Evolutionary conservation across 2,329 filamentous ascomycete genomes (phyloP), one percentile per base, ranked within the genome.

Genomic region (Fusarium torreyae): DNA sequence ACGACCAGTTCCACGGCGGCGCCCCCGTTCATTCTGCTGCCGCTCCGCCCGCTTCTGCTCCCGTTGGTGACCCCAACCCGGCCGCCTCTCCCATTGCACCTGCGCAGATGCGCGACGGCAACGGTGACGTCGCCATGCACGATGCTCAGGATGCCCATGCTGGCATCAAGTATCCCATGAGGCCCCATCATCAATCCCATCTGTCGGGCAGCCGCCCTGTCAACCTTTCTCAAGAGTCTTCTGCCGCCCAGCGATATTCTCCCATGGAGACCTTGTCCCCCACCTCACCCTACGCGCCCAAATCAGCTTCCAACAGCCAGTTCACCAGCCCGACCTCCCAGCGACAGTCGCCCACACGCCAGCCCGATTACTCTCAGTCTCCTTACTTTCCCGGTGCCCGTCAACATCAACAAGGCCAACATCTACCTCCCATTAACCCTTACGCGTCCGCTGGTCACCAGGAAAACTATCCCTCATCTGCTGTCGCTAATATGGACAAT

Each of bases 241-340:
- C 93, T 51, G 93, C 94, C 59, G 93, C 94, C 63, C 93, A 97
- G 79, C 90, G 94, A 77, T 98, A 98, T 82, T 98, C 95, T 46
- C 96, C 95, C 69, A 98, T 98, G 94, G 95, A 97, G 79, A 88
- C 89, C 17, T 84, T 97, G 65, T 94, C 94, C 64, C 93, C 94
- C 40, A 89, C 91, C 34, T 91, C 92, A 57, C 90, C 94, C 34
- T 97, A 97, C 81, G 87, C 88, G 45, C 77, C 86, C 82, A 82
- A 92, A 84, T 78, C 88, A 84, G 86, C 87, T 71, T 78, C 88
- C 85, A 86, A 87, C 68, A 76, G 80, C 77, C 82, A 91, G 83
- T 84, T 85, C 79, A 74, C 83, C 72, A 80, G 83, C 77, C 80
- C 86, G 71, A 79, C 86, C 73, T 77, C 83, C 73, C 84, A 87